Evolutionary conservation across 176 grass and related monocot species (phyloP), one percentile per base, ranked within the genome.

Genomic region (Avena insularis): DNA sequence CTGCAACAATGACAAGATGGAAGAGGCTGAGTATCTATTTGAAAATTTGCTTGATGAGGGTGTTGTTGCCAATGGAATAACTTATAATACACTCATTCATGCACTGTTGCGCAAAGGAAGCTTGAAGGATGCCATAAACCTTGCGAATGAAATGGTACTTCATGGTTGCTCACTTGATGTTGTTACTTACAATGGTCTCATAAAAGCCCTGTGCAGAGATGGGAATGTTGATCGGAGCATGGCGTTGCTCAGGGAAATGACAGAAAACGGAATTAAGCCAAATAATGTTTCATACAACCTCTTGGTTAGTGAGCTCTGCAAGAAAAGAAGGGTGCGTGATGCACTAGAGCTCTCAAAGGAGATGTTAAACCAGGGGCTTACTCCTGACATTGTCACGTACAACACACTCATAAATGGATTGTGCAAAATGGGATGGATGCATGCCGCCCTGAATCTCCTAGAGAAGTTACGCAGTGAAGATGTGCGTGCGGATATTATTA

Each of bases 201-300:
- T 98, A 85, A 98, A 95, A 90, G 91, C 92, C 78, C 79, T 95
- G 55, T 98, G 96, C 71, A 89, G 69, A 85, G 87, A 88, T 68
- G 93, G 93, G 85, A 93, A 90, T 87, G 71, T 94, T 80, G 82
- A 96, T 72, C 88, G 50, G 64, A 83, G 75, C 65, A 63, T 92
- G 84, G 80, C 27, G 38, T 58, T 98, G 27, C 86, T 98, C 82
- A 85, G 90, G 60, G 96, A 96, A 59, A 95, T 98, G 96, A 75
- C 76, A 77, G 71, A 82, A 80, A 95, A 92, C 60, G 92, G 96
- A 80, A 91, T 87, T 88, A 91, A 87, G 62, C 93, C 93, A 83
- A 95, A 92, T 87, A 98, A 95, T 83, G 82, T 95, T 61, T 92
- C 93, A n/a, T 96, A 94, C 77, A 95, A 98, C 70, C 83, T 98